phyloP scores from a whole-genome alignment of 495 filamentous ascomycete species.

The Penicillium longicatenatum region DNA sequence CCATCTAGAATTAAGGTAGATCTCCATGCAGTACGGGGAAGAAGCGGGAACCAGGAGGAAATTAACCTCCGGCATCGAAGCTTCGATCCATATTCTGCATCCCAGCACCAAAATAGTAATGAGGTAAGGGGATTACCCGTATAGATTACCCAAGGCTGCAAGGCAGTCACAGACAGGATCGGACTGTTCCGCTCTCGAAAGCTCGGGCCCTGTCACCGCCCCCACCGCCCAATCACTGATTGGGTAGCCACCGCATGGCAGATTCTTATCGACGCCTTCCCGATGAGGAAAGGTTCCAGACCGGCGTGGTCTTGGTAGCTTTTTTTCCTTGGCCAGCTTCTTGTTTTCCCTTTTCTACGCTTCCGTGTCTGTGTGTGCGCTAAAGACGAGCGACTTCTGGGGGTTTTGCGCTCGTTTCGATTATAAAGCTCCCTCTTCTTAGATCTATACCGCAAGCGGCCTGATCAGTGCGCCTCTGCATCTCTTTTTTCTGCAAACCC shows the following conservation, averaged over 20 bases:
- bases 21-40: conserved; percentile 3
- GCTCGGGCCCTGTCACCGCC: conserved; percentile 1
- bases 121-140: not conserved
- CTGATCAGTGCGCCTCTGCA: not conserved
- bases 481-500: conserved; percentile 11
- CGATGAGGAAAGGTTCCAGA: conserved; percentile 33
- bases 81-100: conserved; percentile 19
- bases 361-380: conserved; percentile 1
- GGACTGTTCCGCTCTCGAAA: not conserved
- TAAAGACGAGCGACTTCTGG: conserved; percentile 56
- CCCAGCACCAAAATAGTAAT: not conserved
- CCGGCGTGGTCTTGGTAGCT: conserved; percentile 4
- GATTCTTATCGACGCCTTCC: conserved; percentile 25
- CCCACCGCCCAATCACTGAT: not conserved
- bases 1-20: not conserved
- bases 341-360: conserved; percentile 13
- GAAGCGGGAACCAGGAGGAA: conserved; percentile 5
- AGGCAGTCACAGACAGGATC: not conserved
- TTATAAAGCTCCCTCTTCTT: conserved; percentile 44
- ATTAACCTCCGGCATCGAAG: conserved; percentile 22
- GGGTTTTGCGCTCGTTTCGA: conserved; percentile 59
- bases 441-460: conserved; percentile 1
- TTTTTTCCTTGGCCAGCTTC: conserved; percentile 4
- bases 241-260: conserved; percentile 12
- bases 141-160: not conserved